A percentile compares a stretch with the other conserved stretches of the same genome.
These are phyloP conservation scores for Chaetomiaceae sp. DNA, from an alignment of 2,329 filamentous ascomycete species.

Conservation along the genomic window DNA sequence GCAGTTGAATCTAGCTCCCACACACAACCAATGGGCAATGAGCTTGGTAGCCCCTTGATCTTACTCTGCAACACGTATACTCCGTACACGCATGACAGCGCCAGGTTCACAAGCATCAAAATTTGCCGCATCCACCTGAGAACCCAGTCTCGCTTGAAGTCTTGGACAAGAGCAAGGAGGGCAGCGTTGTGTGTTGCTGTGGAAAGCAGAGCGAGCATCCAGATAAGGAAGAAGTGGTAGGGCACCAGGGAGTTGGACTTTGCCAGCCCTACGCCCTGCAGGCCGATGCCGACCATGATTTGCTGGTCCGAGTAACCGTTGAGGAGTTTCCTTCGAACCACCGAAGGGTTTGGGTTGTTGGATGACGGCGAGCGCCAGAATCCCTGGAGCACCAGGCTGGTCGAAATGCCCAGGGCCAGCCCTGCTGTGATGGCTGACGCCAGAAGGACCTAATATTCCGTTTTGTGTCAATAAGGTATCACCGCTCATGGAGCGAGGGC, in stretches of 20 bases:
- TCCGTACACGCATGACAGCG: slow-evolving; percentile 51
- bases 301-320: slow-evolving; percentile 64
- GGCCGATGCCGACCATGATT: slow-evolving; percentile 64
- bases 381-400: slow-evolving; percentile 53
- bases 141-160: slow-evolving; percentile 63
- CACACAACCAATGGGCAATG: slow-evolving; percentile 56
- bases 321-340: slow-evolving; percentile 58
- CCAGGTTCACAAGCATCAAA: slow-evolving; percentile 62
- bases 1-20: slow-evolving; percentile 41
- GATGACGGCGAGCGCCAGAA: slow-evolving; percentile 20
- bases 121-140: slow-evolving; percentile 60
- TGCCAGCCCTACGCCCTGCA: slow-evolving; percentile 58
- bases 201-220: slow-evolving; percentile 61
- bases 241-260: slow-evolving; percentile 55
- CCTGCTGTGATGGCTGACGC: slow-evolving; percentile 62
- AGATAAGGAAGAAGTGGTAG: slow-evolving; percentile 68
- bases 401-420: slow-evolving; percentile 51
- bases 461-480: not conserved
- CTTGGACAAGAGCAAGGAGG: slow-evolving; percentile 58
- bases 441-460: slow-evolving; percentile 54
- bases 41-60: slow-evolving; percentile 43
- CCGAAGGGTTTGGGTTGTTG: slow-evolving; percentile 35
- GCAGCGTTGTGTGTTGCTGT: slow-evolving; percentile 63
- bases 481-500: not conserved
- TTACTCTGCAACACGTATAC: slow-evolving; percentile 54